These are phyloP conservation scores for Penicillium sp. DNA, from an alignment of 2,329 filamentous ascomycete species.

Conservation along the genomic window DNA sequence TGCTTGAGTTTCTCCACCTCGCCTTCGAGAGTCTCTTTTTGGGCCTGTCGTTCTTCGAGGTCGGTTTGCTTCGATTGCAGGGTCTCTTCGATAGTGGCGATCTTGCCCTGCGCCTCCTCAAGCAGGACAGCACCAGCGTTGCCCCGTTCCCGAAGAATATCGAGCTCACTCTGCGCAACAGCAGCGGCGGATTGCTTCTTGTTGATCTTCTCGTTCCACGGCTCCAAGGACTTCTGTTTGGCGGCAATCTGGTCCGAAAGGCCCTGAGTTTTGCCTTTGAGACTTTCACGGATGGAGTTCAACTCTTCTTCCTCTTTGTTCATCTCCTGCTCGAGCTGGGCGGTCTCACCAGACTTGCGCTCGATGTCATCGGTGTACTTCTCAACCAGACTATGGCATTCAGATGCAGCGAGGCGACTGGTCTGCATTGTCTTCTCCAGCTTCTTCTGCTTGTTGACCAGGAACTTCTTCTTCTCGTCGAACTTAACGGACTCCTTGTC, in stretches of 20 bases:
- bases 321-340: conserved; percentile 75
- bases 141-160: conserved; percentile 86
- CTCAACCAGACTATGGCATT: conserved; percentile 77
- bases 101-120: conserved; percentile 80
- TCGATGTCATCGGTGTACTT: conserved; percentile 80
- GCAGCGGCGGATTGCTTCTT: conserved; percentile 93
- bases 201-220: conserved; percentile 96
- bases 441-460: conserved; percentile 90
- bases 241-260: conserved; percentile 89
- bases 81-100: conserved; percentile 72
- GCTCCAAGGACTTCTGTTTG: conserved; percentile 93
- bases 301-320: conserved; percentile 81
- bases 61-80: conserved; percentile 72
- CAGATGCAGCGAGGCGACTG: conserved; percentile 73
- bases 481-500: conserved; percentile 98
- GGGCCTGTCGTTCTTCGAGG: conserved; percentile 73
- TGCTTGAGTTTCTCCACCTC: conserved; percentile 73
- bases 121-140: conserved; percentile 85
- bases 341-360: conserved; percentile 73
- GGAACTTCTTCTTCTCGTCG: conserved; percentile 95
- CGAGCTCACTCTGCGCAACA: conserved; percentile 90
- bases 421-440: conserved; percentile 83
- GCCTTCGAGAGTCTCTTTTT: conserved; percentile 73
- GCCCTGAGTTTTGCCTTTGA: conserved; percentile 94
- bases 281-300: conserved; percentile 75